Evolutionary conservation across 2,329 filamentous ascomycete species (phyloP).

Genomic region (Ophiostoma tasmaniense): DNA sequence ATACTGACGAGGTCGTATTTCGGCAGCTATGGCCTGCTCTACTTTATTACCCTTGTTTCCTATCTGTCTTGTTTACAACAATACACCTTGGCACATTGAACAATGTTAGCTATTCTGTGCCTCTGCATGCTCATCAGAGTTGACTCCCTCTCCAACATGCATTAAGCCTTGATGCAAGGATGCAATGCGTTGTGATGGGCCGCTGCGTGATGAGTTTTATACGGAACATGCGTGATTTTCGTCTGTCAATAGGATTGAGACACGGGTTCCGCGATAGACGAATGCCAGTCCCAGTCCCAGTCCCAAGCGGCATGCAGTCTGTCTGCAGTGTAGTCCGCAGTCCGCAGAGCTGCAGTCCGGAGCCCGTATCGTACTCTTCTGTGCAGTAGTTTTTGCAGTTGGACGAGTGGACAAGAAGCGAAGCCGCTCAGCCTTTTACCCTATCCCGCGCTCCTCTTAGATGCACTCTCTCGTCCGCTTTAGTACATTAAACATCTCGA

Average conservation of each 20-base stretch:
- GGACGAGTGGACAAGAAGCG: background rate
- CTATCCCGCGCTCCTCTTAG: background rate
- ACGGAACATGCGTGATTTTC: background rate
- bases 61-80: background rate
- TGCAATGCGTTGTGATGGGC: background rate
- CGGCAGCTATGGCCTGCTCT: background rate
- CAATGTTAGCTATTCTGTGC: background rate
- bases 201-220: background rate
- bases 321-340: background rate
- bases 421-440: background rate
- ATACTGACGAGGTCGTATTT: background rate
- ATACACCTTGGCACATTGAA: background rate
- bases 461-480: background rate
- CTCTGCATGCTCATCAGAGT: background rate
- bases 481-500: background rate
- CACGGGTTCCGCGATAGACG: background rate
- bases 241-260: conserved; percentile 4
- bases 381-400: too few relatives aligned
- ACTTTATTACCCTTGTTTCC: background rate
- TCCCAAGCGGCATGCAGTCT: background rate
- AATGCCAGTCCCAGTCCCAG: too few relatives aligned
- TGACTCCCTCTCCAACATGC: background rate
- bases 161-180: background rate
- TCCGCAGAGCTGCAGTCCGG: background rate
- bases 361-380: too few relatives aligned